A percentile compares a stretch with the other conserved stretches of the same genome.
phyloP scores from a whole-genome alignment of 2,329 filamentous ascomycete genomes.

The Phoma herbarum region DNA sequence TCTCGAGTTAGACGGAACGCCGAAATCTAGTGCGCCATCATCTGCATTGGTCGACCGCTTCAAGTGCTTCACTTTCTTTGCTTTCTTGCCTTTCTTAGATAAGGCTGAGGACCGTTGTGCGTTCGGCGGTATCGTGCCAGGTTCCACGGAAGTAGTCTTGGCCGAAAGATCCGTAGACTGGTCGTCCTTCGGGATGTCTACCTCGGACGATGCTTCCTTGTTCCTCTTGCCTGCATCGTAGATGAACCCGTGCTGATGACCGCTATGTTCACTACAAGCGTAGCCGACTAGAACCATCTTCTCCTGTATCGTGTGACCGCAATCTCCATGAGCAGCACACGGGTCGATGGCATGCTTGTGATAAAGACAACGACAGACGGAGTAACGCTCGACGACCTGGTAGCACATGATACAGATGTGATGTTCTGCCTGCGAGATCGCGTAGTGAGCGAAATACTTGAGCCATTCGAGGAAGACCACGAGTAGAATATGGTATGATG shows the following conservation, averaged over 20 bases:
- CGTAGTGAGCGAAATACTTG: background rate
- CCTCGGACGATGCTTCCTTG: background rate
- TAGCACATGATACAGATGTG: constrained; percentile 75
- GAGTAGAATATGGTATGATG: background rate
- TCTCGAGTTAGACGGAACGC: background rate
- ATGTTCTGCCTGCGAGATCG: background rate
- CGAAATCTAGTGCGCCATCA: background rate
- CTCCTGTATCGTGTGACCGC: constrained; percentile 75
- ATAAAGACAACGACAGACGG: constrained; percentile 87
- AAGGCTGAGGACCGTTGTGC: background rate
- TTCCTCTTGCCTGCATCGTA: background rate
- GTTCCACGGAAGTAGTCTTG: background rate
- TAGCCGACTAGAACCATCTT: constrained; percentile 85
- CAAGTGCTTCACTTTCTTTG: background rate
- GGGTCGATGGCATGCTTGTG: constrained; percentile 86
- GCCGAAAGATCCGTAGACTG: background rate
- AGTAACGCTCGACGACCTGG: constrained; percentile 84
- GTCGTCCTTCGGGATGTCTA: background rate
- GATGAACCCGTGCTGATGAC: constrained; percentile 20
- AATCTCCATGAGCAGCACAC: constrained; percentile 77
- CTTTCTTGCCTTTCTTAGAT: background rate
- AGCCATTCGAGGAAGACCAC: constrained; percentile 56
- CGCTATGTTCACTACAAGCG: constrained; percentile 69
- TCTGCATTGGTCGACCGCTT: background rate
- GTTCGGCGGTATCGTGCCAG: background rate